phyloP scores from a whole-genome alignment of 768 basidiomycete species.

The Podaxis sp. region DNA sequence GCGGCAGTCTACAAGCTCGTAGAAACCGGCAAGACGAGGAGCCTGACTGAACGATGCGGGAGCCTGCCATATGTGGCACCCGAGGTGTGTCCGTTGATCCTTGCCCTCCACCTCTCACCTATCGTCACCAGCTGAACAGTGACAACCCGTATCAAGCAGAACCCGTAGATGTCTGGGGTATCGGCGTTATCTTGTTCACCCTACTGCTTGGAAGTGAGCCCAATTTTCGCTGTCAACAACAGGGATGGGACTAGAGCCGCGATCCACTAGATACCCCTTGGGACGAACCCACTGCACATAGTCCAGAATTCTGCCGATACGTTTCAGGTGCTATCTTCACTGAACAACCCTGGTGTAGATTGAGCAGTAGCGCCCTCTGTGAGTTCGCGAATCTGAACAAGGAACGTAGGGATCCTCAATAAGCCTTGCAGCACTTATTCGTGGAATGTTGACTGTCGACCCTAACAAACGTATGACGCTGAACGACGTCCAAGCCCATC shows the following conservation, averaged over 20 bases:
- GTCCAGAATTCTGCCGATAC: slow-evolving; percentile 80
- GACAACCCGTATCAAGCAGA: slow-evolving; percentile 80
- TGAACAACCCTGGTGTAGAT: slow-evolving; percentile 77
- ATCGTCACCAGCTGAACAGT: slow-evolving; percentile 55
- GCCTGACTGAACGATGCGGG: slow-evolving; percentile 81
- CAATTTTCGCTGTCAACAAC: neutral
- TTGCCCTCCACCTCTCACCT: neutral
- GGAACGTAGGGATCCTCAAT: neutral
- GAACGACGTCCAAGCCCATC: slow-evolving; percentile 46
- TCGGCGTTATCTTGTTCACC: slow-evolving; percentile 92
- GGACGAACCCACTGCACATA: slow-evolving; percentile 86
- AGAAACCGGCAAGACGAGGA: slow-evolving; percentile 71
- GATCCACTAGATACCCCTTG: slow-evolving; percentile 79
- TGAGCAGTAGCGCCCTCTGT: slow-evolving; percentile 64
- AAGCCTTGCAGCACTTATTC: slow-evolving; percentile 60
- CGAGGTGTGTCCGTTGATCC: slow-evolving; percentile 55
- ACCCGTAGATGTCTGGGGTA: slow-evolving; percentile 94
- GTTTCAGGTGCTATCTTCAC: slow-evolving; percentile 70
- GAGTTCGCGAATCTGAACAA: slow-evolving; percentile 24
- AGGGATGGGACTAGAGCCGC: neutral
- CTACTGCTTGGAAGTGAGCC: slow-evolving; percentile 85
- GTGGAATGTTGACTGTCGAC: slow-evolving; percentile 71
- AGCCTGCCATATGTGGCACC: slow-evolving; percentile 95
- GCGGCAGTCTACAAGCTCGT: slow-evolving; percentile 89
- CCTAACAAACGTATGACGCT: slow-evolving; percentile 69